Conservation (phyloP, 2,329 filamentous ascomycete species). For the Exophiala sp. region DNA sequence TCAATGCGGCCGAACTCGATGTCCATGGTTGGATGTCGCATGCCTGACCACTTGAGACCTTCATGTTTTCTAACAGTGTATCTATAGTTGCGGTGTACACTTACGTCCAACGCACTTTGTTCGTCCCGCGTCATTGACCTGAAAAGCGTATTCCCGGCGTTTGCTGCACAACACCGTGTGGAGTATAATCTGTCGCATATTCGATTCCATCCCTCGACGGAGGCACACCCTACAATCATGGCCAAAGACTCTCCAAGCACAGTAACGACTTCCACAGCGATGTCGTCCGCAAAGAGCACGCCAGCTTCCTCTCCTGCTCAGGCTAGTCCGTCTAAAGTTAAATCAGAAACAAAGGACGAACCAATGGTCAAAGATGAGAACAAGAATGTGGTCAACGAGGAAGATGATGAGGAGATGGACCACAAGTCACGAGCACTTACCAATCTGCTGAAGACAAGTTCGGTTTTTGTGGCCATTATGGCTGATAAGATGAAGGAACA, state of each 20-base stretch:
- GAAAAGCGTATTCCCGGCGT: neutral
- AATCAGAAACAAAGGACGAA: conserved; percentile 5
- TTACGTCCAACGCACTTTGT: neutral
- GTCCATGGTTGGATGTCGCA: neutral
- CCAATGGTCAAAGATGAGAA: conserved; percentile 10
- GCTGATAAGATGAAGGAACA: conserved; percentile 48
- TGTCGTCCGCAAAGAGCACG: conserved; percentile 17
- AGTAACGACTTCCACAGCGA: conserved; percentile 8
- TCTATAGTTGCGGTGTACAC: neutral
- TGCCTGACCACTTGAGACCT: neutral
- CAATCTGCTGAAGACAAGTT: conserved; percentile 45
- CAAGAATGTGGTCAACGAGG: conserved; percentile 27
- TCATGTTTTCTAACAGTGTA: neutral
- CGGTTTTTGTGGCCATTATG: conserved; percentile 49
- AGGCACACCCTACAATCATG: neutral
- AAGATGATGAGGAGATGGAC: conserved; percentile 41
- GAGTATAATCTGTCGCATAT: neutral
- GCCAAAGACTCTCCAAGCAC: conserved; percentile 7
- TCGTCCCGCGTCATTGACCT: neutral
- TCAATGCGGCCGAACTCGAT: neutral
- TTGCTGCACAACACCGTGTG: conserved; percentile 1
- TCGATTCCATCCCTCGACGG: neutral
- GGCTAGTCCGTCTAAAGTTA: conserved; percentile 1
- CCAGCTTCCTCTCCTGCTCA: conserved; percentile 14
- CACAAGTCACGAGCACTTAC: conserved; percentile 43